Percentiles rank a stretch among this genome's conserved stretches.
phyloP scores from a whole-genome alignment of 192 early-diverging fungal species.

The Coemansia sp. region DNA sequence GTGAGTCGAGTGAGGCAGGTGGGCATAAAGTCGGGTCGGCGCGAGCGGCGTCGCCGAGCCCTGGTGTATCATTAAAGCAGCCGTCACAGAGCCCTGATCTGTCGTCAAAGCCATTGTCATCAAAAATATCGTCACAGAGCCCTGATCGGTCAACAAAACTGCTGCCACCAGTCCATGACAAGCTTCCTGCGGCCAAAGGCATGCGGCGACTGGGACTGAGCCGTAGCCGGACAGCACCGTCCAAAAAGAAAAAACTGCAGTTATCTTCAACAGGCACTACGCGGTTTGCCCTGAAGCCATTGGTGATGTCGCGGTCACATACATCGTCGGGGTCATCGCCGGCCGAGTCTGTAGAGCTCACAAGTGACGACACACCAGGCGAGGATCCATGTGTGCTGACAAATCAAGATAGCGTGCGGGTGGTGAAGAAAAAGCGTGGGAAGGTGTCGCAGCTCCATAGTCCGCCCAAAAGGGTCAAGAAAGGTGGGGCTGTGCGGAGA shows the following conservation, averaged over 20 bases:
- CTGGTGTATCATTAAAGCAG: constrained; percentile 9
- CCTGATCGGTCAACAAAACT: constrained; percentile 1
- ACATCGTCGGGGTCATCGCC: constrained; percentile 17
- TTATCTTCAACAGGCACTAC: not conserved
- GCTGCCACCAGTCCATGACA: constrained; percentile 22
- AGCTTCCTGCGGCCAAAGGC: constrained; percentile 10
- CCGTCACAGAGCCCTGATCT: constrained; percentile 13
- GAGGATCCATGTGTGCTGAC: not conserved
- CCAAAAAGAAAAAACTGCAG: not conserved
- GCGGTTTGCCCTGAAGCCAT: not conserved
- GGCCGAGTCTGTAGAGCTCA: constrained; percentile 36
- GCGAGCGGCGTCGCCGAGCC: no score
- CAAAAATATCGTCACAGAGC: constrained; percentile 12
- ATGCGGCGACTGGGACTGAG: constrained; percentile 44
- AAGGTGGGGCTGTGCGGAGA: not conserved
- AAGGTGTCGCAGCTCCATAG: constrained; percentile 5
- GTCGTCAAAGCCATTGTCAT: not conserved
- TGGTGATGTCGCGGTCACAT: not conserved
- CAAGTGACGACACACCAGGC: constrained; percentile 24
- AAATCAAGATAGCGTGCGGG: not conserved
- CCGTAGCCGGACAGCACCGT: constrained; percentile 23
- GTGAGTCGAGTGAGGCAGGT: no score
- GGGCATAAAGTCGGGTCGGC: constrained; percentile 3
- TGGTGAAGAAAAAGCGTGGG: not conserved
- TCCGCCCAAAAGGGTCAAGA: not conserved